Evolutionary conservation across 805 yeast species (phyloP), one percentile per base, ranked within the genome.

Genomic region (Ogataea pignaliae): DNA sequence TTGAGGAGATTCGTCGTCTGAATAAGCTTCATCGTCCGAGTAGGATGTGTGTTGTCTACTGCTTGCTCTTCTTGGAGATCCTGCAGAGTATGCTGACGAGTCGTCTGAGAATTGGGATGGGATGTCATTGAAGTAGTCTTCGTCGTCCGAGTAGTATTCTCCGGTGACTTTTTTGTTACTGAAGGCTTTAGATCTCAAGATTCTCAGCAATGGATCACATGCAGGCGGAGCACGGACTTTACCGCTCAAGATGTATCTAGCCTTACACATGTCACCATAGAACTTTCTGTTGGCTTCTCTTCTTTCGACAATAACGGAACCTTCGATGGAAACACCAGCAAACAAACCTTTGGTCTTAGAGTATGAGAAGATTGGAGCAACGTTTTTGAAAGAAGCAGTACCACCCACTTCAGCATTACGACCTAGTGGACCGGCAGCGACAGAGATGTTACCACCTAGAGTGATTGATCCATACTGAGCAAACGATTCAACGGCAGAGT

Each of bases 361-460:
- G 68, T 93, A 91, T 1, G 97, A 72, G 62, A 91, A 91, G 14
- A 91, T 83, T 7, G 98, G 95, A 4, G 97, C 87, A 4, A 89
- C 93, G 42, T 84, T 75, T 55, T 83, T 84, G 44, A 88, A 66
- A 3, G 97, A 88, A 1, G 97, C 98, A 26, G 95, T 78, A 16
- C 96, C 98, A 14, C 95, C 96, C 39, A 96, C 97, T 67, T 91
- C 99, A 3, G 97, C 99, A 56, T 87, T 89, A 68, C 99, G 81
- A 43, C 99, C 99, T 52, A 93, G 70, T 1, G 98, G 98, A 36
- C 99, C 99, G 1, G 97, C 98, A 12, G 99, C 97, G 31, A 91
- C 83, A 15, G 97, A 88, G 26, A 91, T 76, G 59, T 91, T 91
- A 51, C 97, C 96, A 56, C 99, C 99, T 40, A 91, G 73, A 2